These are phyloP conservation scores for Cunninghamia lanceolata DNA, from an alignment of 75 land plant species.

Conservation along the genomic window DNA sequence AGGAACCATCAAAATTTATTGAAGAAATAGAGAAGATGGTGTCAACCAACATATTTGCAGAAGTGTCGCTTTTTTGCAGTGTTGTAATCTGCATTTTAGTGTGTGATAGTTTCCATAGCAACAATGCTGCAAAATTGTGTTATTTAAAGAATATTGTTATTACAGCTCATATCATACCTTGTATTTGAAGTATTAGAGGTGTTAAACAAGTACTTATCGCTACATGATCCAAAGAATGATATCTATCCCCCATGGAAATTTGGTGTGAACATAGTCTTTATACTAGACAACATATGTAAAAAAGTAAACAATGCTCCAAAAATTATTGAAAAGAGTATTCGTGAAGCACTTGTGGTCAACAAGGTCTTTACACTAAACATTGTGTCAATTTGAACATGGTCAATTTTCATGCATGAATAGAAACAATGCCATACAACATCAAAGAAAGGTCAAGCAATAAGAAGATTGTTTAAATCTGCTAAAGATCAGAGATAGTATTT, in stretches of 20 bases:
- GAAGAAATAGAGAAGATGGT: not conserved
- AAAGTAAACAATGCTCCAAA: too few species aligned
- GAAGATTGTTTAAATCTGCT: not conserved
- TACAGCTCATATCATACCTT: not conserved
- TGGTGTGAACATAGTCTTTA: not conserved
- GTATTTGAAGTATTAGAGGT: not conserved
- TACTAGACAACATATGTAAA: too few species aligned
- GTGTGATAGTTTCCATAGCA: not conserved
- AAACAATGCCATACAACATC: not conserved
- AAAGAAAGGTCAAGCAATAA: not conserved
- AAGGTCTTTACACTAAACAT: too few species aligned
- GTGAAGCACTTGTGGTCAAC: too few species aligned
- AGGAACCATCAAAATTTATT: too few species aligned
- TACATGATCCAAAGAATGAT: too few species aligned
- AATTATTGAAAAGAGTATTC: too few species aligned
- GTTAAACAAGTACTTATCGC: not conserved
- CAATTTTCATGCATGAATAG: not conserved
- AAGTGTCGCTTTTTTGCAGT: not conserved
- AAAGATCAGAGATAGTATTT: not conserved
- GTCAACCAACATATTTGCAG: not conserved
- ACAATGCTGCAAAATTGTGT: not conserved
- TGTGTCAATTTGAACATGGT: too few species aligned
- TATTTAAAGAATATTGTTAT: not conserved
- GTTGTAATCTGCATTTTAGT: not conserved
- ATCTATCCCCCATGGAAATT: too few species aligned